A percentile compares a stretch with the other conserved stretches of the same genome.
These are phyloP conservation scores for Senna siamea DNA, from an alignment of 306 rosid genomes.

Conservation along the genomic window DNA sequence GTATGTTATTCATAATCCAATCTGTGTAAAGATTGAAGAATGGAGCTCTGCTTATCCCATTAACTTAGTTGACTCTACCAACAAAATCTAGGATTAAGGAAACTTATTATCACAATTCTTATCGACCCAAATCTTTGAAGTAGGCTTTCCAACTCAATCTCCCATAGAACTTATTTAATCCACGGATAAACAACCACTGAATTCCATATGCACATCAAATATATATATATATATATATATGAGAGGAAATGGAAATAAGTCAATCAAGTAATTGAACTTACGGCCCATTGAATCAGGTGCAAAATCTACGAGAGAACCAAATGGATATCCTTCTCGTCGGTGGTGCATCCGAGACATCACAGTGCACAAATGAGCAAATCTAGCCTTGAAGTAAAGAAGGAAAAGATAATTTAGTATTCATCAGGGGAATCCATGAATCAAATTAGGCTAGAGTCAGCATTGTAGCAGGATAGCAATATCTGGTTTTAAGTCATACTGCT, in stretches of 20 bases:
- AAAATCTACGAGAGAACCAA: constrained; percentile 98
- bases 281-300: constrained; percentile 95
- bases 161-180: no score
- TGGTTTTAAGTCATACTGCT: neutral
- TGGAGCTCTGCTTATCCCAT: constrained; percentile 14
- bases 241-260: constrained; percentile 15
- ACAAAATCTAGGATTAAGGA: constrained; percentile 16
- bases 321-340: constrained; percentile 96
- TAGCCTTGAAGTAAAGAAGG: constrained; percentile 71
- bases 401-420: constrained; percentile 33
- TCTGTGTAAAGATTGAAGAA: neutral
- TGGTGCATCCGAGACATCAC: constrained; percentile 99
- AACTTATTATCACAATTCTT: constrained; percentile 6
- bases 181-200: neutral
- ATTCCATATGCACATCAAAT: constrained; percentile 17
- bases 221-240: no score
- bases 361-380: constrained; percentile 99
- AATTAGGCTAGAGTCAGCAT: constrained; percentile 12
- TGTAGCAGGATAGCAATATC: constrained; percentile 16
- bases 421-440: constrained; percentile 17
- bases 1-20: neutral
- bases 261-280: constrained; percentile 58
- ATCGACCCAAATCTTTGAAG: constrained; percentile 2
- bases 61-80: constrained; percentile 18
- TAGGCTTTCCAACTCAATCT: constrained; percentile 32